Base-by-base conservation (phyloP, 805 yeast genomes). In the Dipodascopsis uninucleata region DNA sequence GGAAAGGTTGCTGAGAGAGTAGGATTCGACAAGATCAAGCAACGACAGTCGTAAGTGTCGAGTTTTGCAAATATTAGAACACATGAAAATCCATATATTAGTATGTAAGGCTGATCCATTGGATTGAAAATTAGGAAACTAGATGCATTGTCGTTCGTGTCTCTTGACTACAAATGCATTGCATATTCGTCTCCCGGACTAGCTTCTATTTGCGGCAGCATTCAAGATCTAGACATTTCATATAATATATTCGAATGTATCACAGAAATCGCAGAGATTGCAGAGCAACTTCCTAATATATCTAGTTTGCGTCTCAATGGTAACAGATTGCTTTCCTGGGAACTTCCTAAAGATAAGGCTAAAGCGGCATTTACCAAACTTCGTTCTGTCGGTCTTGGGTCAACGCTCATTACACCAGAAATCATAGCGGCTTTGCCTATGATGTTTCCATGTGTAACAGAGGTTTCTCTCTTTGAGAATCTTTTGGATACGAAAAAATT, bases 1-100 rank as follows among this genome's bases (percentile, higher is more conserved):
- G 43, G 67, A 1, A 86, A 86, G 59, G 51, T 54, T 4, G 78
- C 78, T 6, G 81, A 84, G 56, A 72, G 76, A 22, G 74, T 68
- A 45, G 96, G 95, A 0, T 79, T 85, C 58, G 81, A 76, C 20
- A 72, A 75, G 36, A 36, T 49, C 31, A 29, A 49, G 20, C 31
- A 34, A 14, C 24, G 29, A 17, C 45, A 33, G 17, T 34, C 53
- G 44, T 45, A 32, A 9, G 49, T 26, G 14, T n/a, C n/a, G n/a
- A n/a, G n/a, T n/a, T n/a, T n/a, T n/a, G n/a, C n/a, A n/a, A n/a
- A n/a, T 26, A n/a, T n/a, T 14, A 24, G n/a, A n/a, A 17, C 24
- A 14, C 5, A 12, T 28, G 17, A 10, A 31, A 17, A 8, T 10
- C n/a, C n/a, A 5, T 8, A 8, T 17, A 25, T 9, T 9, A 31